Conservation (phyloP, 768 basidiomycete genomes). For the Rhodosporidiobolus sp. region DNA sequence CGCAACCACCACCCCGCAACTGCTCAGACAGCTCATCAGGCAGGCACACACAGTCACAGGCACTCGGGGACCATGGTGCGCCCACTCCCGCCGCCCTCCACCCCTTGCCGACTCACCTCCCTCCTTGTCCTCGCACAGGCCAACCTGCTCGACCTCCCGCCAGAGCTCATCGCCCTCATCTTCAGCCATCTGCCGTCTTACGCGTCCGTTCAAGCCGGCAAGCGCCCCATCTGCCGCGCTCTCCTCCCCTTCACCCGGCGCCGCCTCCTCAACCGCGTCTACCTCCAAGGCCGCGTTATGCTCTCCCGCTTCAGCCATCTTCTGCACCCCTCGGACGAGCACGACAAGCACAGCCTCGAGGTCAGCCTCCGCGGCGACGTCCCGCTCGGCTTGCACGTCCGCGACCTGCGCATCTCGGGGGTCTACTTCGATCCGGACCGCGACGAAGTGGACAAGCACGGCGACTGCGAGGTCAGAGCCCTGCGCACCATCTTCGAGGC, state of each 20-base stretch:
- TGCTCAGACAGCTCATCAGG: too few relatives aligned
- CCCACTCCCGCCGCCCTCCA: neutral
- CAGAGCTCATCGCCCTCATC: neutral
- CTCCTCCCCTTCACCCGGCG: neutral
- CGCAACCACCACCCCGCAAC: neutral
- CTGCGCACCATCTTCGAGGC: neutral
- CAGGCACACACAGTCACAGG: neutral
- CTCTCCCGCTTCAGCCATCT: neutral
- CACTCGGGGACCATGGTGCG: neutral
- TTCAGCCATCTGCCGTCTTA: neutral
- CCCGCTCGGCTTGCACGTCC: neutral
- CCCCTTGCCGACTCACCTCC: neutral
- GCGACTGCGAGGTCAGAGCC: too few relatives aligned
- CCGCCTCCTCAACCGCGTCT: neutral
- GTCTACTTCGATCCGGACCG: too few relatives aligned
- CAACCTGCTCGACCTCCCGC: neutral
- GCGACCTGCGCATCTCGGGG: neutral
- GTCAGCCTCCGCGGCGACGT: neutral
- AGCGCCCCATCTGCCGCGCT: neutral
- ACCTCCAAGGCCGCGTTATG: fast-evolving
- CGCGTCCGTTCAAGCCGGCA: neutral
- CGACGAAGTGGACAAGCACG: too few relatives aligned
- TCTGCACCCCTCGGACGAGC: too few relatives aligned
- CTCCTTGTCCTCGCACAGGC: neutral
- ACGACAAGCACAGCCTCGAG: neutral